These are phyloP conservation scores for Cryptosporidium canis DNA, from an alignment of 169 alveolate genomes.

Conservation along the genomic window DNA sequence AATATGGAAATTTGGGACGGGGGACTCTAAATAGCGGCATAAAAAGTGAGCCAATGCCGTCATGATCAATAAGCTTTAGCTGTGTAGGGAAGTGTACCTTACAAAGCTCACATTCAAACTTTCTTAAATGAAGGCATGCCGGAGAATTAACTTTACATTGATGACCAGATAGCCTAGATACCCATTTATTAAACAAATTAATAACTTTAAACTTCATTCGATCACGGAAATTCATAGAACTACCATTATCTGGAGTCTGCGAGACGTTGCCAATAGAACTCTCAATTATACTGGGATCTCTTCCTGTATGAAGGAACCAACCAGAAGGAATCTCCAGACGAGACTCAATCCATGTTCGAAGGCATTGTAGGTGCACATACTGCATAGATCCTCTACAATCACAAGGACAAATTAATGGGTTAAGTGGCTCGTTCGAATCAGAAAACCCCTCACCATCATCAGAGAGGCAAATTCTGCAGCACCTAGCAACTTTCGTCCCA, in stretches of 20 bases:
- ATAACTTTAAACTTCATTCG: conserved; percentile 17
- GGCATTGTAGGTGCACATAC: conserved; percentile 93
- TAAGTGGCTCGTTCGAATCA: conserved; percentile 16
- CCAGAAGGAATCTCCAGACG: conserved; percentile 61
- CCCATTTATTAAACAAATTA: conserved; percentile 6
- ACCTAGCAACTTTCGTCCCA: not conserved
- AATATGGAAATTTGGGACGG: conserved; percentile 62
- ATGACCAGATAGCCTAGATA: not conserved
- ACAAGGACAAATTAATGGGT: conserved; percentile 91
- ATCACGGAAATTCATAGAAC: conserved; percentile 8
- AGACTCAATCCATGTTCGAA: conserved; percentile 89
- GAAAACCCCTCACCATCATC: conserved; percentile 55
- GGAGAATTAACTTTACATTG: conserved; percentile 23
- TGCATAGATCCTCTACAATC: conserved; percentile 92
- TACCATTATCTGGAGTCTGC: not conserved
- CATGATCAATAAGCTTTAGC: not conserved
- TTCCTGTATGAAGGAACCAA: conserved; percentile 53
- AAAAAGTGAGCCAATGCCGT: not conserved
- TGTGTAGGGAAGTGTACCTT: conserved; percentile 60
- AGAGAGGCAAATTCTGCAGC: conserved; percentile 59
- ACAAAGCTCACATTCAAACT: conserved; percentile 69
- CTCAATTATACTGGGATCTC: not conserved
- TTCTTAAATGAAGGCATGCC: conserved; percentile 45
- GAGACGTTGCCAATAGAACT: not conserved
- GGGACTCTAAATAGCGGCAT: conserved; percentile 61